These are phyloP conservation scores for Physaria fendleri DNA, from an alignment of 345 rosid species.

Conservation along the genomic window DNA sequence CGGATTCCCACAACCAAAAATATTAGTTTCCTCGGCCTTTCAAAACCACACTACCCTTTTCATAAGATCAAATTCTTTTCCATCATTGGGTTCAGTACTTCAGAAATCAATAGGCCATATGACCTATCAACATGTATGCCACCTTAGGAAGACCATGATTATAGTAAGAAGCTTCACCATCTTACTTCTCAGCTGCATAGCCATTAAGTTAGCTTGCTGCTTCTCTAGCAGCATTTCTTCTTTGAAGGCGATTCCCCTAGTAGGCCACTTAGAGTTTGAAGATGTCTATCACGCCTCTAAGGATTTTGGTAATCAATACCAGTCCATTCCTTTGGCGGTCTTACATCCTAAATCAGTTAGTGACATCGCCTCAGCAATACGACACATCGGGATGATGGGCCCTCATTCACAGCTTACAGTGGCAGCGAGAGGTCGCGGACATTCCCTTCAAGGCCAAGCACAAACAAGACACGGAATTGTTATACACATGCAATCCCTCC, in stretches of 20 bases:
- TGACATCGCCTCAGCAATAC: conserved; percentile 66
- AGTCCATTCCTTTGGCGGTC: conserved; percentile 62
- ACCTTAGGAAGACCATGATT: conserved; percentile 42
- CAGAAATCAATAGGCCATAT: conserved; percentile 29
- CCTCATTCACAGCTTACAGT: conserved; percentile 70
- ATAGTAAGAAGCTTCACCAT: conserved; percentile 48
- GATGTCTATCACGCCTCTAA: conserved; percentile 64
- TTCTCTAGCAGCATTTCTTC: conserved; percentile 60
- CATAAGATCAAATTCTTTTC: conserved; percentile 26
- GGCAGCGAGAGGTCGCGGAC: conserved; percentile 90
- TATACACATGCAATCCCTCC: conserved; percentile 70
- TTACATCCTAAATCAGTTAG: conserved; percentile 73
- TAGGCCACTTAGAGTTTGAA: conserved; percentile 67
- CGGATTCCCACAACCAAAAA: conserved; percentile 48
- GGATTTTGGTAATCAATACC: conserved; percentile 79
- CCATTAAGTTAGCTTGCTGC: conserved; percentile 51
- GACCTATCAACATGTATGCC: conserved; percentile 36
- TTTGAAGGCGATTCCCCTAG: conserved; percentile 48
- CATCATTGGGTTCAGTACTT: conserved; percentile 16
- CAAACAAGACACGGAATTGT: conserved; percentile 72
- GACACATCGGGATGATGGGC: conserved; percentile 83
- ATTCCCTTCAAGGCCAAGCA: conserved; percentile 85
- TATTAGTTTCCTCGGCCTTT: conserved; percentile 54
- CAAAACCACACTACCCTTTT: conserved; percentile 24
- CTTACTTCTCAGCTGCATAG: conserved; percentile 56